Percentiles rank a stretch among this genome's conserved stretches.
phyloP scores from a whole-genome alignment of 257 asterid genomes.

The Solanum infundibuliforme region DNA sequence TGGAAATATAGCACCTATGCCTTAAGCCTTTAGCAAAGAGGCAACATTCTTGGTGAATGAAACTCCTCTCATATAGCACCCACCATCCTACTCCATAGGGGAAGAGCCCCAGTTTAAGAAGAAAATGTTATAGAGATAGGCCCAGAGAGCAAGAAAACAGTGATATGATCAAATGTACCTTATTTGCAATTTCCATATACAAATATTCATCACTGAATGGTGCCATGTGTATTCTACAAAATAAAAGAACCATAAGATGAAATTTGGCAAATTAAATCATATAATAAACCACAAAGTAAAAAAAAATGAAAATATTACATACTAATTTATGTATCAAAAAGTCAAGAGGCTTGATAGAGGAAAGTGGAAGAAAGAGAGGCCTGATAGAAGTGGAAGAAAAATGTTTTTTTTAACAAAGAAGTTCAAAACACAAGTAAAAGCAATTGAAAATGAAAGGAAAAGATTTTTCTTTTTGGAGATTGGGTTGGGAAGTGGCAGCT shows the following conservation, averaged over 20 bases:
- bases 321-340: background rate
- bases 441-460: background rate
- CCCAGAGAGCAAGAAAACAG: background rate
- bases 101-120: background rate
- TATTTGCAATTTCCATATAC: constrained; percentile 81
- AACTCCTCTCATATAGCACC: background rate
- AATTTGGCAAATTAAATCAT: background rate
- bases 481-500: background rate
- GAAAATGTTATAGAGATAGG: background rate
- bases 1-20: background rate
- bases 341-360: background rate
- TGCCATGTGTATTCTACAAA: constrained; percentile 95
- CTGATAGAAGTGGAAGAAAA: background rate
- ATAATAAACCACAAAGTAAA: background rate
- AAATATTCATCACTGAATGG: constrained; percentile 95
- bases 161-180: constrained; percentile 30
- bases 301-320: background rate
- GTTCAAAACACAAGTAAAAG: background rate
- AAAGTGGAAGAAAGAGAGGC: background rate
- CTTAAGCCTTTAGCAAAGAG: background rate
- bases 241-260: constrained; percentile 4
- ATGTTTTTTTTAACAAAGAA: background rate
- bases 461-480: background rate
- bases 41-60: background rate
- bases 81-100: background rate